A percentile compares a stretch with the other conserved stretches of the same genome.
phyloP scores from a whole-genome alignment of 805 yeast genomes.

The Nakazawaea sp. region DNA sequence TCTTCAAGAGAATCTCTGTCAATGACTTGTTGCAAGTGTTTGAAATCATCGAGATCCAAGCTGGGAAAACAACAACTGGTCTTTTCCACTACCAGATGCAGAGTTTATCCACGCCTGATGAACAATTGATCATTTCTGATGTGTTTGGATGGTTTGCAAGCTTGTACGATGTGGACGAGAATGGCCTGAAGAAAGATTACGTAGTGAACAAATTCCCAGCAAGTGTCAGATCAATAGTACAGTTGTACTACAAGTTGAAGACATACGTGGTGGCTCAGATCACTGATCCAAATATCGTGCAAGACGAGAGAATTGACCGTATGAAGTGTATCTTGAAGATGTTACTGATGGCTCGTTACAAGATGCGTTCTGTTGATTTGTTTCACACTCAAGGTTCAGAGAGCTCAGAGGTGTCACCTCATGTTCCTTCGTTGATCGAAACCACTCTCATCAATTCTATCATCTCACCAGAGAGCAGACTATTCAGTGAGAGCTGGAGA shows the following conservation, averaged over 20 bases:
- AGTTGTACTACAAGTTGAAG: conserved; percentile 61
- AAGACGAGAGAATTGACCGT: conserved; percentile 53
- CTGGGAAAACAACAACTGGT: conserved; percentile 47
- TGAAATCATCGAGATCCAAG: conserved; percentile 66
- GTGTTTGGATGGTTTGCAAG: conserved; percentile 65
- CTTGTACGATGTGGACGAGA: conserved; percentile 30
- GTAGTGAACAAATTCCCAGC: conserved; percentile 53
- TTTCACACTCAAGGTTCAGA: conserved; percentile 20
- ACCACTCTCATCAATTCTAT: conserved; percentile 69
- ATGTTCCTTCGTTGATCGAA: conserved; percentile 81
- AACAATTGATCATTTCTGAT: conserved; percentile 55
- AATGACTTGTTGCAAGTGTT: conserved; percentile 77
- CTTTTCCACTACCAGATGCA: conserved; percentile 50
- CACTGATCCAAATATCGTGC: conserved; percentile 50
- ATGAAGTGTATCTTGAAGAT: conserved; percentile 66
- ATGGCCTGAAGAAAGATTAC: conserved; percentile 20
- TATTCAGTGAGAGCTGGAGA: conserved; percentile 64
- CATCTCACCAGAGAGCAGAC: conserved; percentile 73
- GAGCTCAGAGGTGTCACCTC: conserved; percentile 34
- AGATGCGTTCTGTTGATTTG: conserved; percentile 53
- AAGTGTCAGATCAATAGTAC: conserved; percentile 58
- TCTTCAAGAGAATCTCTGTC: conserved; percentile 49
- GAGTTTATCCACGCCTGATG: conserved; percentile 35
- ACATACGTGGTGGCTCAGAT: conserved; percentile 59
- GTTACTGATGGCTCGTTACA: conserved; percentile 56